Conservation (phyloP, 116 monocot species). For the Phalaenopsis hybrid region DNA sequence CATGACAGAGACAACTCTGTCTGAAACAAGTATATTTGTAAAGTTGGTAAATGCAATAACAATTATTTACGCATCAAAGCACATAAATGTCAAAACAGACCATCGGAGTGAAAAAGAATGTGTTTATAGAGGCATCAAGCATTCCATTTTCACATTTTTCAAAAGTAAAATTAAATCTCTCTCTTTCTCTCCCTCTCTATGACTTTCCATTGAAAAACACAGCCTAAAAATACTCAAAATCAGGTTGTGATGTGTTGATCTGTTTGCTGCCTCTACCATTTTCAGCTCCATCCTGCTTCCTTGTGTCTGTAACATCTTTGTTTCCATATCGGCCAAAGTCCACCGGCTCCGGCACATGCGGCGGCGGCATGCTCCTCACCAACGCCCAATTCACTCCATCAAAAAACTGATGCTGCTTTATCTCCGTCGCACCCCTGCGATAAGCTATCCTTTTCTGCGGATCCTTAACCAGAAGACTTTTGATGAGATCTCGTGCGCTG, state of each 20-base stretch:
- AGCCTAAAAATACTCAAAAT: constrained; percentile 29
- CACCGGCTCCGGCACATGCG: constrained; percentile 16
- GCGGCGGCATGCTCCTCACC: constrained; percentile 18
- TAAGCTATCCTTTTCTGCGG: constrained; percentile 24
- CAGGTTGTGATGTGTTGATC: constrained; percentile 4
- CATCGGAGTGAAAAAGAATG: too few relatives aligned
- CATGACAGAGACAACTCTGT: too few relatives aligned
- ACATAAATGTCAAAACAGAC: too few relatives aligned
- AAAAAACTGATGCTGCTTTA: constrained; percentile 26
- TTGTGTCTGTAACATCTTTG: constrained; percentile 3
- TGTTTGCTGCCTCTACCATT: background rate
- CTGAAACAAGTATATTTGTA: too few relatives aligned
- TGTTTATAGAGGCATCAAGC: too few relatives aligned
- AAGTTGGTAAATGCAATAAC: too few relatives aligned
- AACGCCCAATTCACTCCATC: constrained; percentile 26
- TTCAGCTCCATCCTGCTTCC: background rate
- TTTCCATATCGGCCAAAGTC: constrained; percentile 12
- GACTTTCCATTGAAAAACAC: too few relatives aligned
- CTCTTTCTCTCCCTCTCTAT: too few relatives aligned
- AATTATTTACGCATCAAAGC: too few relatives aligned
- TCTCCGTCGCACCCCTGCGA: constrained; percentile 20
- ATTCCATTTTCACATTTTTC: too few relatives aligned
- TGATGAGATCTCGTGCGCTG: constrained; percentile 17
- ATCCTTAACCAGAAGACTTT: constrained; percentile 25
- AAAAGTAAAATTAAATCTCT: too few relatives aligned